These are phyloP conservation scores for Cryptococcus sp. DNA, from an alignment of 1,284 basidiomycete genomes.

Conservation along the genomic window DNA sequence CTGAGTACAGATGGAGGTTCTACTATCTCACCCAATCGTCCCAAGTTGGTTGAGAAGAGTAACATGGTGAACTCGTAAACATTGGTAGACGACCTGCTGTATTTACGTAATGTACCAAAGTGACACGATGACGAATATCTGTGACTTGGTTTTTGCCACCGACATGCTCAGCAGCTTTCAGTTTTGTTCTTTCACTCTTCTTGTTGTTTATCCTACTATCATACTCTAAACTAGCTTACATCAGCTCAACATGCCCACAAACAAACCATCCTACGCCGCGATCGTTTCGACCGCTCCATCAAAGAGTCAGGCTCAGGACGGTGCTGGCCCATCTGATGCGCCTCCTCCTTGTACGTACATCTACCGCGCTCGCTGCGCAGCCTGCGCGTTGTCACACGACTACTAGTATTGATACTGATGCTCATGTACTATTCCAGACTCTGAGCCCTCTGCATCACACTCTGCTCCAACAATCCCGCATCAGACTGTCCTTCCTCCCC, in stretches of 20 bases:
- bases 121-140: too few relatives aligned
- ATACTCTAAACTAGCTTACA: too few relatives aligned
- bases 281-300: constrained; percentile 8
- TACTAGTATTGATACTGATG: neutral
- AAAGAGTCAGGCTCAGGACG: neutral
- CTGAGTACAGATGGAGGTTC: too few relatives aligned
- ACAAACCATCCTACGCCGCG: constrained; percentile 23
- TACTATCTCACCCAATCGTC: too few relatives aligned
- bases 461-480: constrained; percentile 6
- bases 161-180: too few relatives aligned
- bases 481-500: constrained; percentile 11
- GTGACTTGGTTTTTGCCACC: too few relatives aligned
- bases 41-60: too few relatives aligned
- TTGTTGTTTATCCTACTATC: too few relatives aligned
- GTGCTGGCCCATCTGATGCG: constrained; percentile 15
- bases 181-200: too few relatives aligned
- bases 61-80: too few relatives aligned
- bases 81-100: too few relatives aligned
- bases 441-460: constrained; percentile 4
- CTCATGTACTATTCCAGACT: neutral
- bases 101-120: too few relatives aligned
- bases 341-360: constrained; percentile 23
- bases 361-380: neutral
- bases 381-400: neutral
- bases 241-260: constrained; percentile 7